Conservation (phyloP, 495 filamentous ascomycete genomes). For the Hyaloscypha finlandica region DNA sequence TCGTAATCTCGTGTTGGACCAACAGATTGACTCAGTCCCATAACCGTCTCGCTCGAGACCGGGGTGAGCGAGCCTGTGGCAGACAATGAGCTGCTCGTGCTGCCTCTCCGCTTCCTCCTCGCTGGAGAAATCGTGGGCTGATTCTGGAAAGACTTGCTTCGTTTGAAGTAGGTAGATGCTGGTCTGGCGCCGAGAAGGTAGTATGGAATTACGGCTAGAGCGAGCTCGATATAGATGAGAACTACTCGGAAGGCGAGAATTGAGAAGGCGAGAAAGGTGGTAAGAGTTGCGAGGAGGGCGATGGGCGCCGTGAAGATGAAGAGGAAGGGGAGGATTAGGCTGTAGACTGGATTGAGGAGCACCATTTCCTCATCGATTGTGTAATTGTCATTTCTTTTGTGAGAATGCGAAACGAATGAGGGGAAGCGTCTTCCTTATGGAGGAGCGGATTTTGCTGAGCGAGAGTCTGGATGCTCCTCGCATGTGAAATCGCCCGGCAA, state of each 20-base stretch:
- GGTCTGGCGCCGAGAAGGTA: constrained; percentile 49
- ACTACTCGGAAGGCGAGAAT: constrained; percentile 65
- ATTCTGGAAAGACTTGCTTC: constrained; percentile 12
- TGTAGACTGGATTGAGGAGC: constrained; percentile 47
- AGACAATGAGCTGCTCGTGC: constrained; percentile 40
- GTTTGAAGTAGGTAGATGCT: constrained; percentile 22
- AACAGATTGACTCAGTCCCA: constrained; percentile 42
- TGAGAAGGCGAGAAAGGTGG: constrained; percentile 64
- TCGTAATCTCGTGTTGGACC: constrained; percentile 72
- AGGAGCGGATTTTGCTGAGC: not conserved
- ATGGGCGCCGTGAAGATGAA: constrained; percentile 69
- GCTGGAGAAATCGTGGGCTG: constrained; percentile 12
- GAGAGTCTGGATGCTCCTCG: not conserved
- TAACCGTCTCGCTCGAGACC: constrained; percentile 33
- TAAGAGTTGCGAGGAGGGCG: constrained; percentile 66
- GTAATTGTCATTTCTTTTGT: not conserved
- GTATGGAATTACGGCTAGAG: constrained; percentile 56
- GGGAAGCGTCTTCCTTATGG: not conserved
- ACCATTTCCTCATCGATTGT: constrained; percentile 38
- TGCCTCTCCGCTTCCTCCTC: constrained; percentile 38
- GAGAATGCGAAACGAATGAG: not conserved
- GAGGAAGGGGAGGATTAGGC: constrained; percentile 60
- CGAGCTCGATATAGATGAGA: constrained; percentile 71
- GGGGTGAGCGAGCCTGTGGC: constrained; percentile 39
- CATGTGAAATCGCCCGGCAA: constrained; percentile 7